Evolutionary conservation across 1,284 basidiomycete genomes (phyloP).

Genomic region (Leccinum proliferum): DNA sequence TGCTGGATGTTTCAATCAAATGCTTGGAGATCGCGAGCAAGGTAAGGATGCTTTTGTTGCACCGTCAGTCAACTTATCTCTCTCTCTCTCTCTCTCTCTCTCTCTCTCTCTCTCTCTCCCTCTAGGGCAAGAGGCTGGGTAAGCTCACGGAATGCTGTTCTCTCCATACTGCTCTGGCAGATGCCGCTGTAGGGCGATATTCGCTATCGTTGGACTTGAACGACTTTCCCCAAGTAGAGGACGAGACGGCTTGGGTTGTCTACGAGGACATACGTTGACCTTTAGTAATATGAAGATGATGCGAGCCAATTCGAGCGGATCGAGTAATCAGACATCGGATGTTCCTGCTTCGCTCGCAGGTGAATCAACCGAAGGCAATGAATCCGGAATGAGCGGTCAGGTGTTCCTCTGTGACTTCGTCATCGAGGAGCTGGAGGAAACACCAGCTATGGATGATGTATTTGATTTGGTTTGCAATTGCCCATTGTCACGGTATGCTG

Average conservation of each 20-base stretch:
- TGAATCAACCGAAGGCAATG: conserved; percentile 11
- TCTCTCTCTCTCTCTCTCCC: conserved; percentile 13
- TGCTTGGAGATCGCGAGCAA: conserved; percentile 63
- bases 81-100: not conserved
- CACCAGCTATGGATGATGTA: conserved; percentile 6
- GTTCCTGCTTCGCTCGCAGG: conserved; percentile 2
- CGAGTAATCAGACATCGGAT: conserved; percentile 12
- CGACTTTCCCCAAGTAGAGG: conserved; percentile 48
- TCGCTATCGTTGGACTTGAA: conserved; percentile 38
- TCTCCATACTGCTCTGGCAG: conserved; percentile 38
- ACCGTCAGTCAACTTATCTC: conserved; percentile 13
- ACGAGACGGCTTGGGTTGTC: conserved; percentile 35
- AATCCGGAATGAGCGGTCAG: conserved; percentile 14
- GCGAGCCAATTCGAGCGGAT: conserved; percentile 18
- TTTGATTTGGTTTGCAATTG: conserved; percentile 30
- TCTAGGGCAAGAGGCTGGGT: conserved; percentile 58
- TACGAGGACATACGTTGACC: conserved; percentile 49
- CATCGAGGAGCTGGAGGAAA: conserved; percentile 23
- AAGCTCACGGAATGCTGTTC: conserved; percentile 39
- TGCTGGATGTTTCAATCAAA: conserved; percentile 47
- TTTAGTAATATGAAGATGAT: conserved; percentile 28
- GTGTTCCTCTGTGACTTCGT: conserved; percentile 18
- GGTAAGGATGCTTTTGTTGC: conserved; percentile 31
- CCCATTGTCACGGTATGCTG: conserved; percentile 2
- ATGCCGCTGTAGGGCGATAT: conserved; percentile 43